Percentiles rank a stretch among this genome's conserved stretches.
phyloP scores from a whole-genome alignment of 345 rosid species.

The Sisymbrium irio region DNA sequence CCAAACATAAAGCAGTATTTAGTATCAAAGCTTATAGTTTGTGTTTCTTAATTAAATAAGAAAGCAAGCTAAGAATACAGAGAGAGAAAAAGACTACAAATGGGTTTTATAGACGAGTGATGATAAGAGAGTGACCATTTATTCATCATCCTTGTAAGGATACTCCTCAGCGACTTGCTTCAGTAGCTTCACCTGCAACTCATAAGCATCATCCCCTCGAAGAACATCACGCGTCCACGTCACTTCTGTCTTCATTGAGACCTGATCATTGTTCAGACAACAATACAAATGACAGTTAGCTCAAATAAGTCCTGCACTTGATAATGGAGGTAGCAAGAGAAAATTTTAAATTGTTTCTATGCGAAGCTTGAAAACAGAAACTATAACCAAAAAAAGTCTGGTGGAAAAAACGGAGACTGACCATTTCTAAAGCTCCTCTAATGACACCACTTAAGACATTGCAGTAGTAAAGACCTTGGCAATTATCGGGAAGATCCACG shows the following conservation, averaged over 20 bases:
- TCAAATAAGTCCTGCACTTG: conserved; percentile 11
- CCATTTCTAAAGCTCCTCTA: conserved; percentile 94
- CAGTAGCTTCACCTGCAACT: conserved; percentile 82
- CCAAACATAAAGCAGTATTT: neutral
- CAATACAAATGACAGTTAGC: neutral
- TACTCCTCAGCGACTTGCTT: conserved; percentile 89
- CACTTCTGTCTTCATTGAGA: conserved; percentile 94
- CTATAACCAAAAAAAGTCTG: neutral
- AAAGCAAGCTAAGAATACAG: neutral
- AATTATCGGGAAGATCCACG: conserved; percentile 92
- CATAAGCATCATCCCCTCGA: conserved; percentile 78
- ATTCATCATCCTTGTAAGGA: conserved; percentile 96
- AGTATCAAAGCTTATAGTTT: neutral
- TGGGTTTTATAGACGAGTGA: neutral
- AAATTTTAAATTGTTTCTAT: neutral
- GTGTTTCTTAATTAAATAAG: neutral
- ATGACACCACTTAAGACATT: conserved; percentile 85
- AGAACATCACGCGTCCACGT: conserved; percentile 81
- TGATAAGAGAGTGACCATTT: neutral
- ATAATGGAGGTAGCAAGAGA: neutral
- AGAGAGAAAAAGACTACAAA: neutral
- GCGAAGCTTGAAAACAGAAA: neutral
- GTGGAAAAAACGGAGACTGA: conserved; percentile 28
- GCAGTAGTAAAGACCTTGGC: conserved; percentile 92
- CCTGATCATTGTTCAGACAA: conserved; percentile 40